These are phyloP conservation scores for Lachancea sp. DNA, from an alignment of 805 yeast genomes.

Conservation along the genomic window DNA sequence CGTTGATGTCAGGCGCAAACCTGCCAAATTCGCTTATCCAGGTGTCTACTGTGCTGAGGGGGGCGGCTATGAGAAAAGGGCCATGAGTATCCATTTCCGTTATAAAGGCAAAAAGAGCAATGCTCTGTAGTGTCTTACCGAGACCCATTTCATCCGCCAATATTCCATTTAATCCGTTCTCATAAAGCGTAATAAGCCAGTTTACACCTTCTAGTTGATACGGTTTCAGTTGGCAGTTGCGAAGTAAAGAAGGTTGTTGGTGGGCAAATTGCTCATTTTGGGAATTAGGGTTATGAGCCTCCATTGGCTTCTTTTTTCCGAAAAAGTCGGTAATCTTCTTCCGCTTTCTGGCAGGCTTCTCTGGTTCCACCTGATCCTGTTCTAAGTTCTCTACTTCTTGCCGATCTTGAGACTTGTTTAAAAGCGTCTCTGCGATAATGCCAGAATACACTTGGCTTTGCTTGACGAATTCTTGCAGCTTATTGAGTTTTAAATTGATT, in stretches of 20 bases:
- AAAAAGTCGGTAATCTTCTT: conserved; percentile 22
- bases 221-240: conserved; percentile 61
- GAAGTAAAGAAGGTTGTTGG: conserved; percentile 49
- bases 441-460: conserved; percentile 83
- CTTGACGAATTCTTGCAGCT: conserved; percentile 70
- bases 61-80: conserved; percentile 73
- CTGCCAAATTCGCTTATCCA: conserved; percentile 70
- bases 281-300: conserved; percentile 6
- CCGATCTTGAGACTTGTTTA: conserved; percentile 36
- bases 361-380: too few species aligned
- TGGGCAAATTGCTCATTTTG: conserved; percentile 16
- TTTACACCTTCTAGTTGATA: conserved; percentile 88
- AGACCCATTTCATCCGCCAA: conserved; percentile 97
- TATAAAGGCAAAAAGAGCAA: conserved; percentile 67
- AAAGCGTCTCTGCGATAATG: conserved; percentile 74
- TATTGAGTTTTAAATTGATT: conserved; percentile 52
- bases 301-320: conserved; percentile 3
- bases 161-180: conserved; percentile 91
- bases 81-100: conserved; percentile 74
- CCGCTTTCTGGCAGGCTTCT: conserved; percentile 9
- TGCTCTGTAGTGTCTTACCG: conserved; percentile 89
- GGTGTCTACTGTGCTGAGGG: conserved; percentile 76
- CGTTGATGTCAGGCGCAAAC: conserved; percentile 68
- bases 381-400: conserved; percentile 17
- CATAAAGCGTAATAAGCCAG: conserved; percentile 83